These are phyloP conservation scores for Sphagnum magellanicum DNA, from an alignment of 228 moss, liverwort and hornwort genomes.

Conservation along the genomic window DNA sequence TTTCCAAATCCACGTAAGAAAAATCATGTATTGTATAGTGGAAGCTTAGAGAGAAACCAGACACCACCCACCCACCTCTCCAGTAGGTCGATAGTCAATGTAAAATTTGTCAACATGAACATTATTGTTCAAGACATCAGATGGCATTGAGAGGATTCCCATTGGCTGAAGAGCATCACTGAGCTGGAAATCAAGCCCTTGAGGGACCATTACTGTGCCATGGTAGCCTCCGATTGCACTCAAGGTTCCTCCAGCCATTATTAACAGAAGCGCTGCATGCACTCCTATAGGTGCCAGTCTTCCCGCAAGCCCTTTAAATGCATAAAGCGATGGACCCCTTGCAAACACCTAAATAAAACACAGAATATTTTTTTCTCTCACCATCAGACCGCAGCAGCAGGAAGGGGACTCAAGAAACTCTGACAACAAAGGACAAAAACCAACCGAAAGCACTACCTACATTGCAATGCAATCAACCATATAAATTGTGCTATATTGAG, in stretches of 20 bases:
- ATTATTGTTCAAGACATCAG: constrained; percentile 42
- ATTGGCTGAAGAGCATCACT: constrained; percentile 60
- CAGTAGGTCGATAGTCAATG: constrained; percentile 80
- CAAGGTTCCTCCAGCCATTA: constrained; percentile 78
- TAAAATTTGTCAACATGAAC: constrained; percentile 80
- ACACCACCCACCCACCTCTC: constrained; percentile 31
- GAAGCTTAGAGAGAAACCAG: background rate
- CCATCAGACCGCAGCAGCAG: no score
- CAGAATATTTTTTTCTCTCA: no score
- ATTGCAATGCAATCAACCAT: no score
- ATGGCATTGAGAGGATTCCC: constrained; percentile 51
- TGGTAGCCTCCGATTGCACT: constrained; percentile 77
- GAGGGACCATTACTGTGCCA: constrained; percentile 82
- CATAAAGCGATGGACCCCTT: constrained; percentile 65
- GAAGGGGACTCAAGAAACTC: no score
- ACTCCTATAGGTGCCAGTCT: constrained; percentile 94
- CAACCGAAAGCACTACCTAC: no score
- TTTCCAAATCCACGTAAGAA: no score
- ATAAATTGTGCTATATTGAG: no score
- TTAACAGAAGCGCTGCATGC: constrained; percentile 71
- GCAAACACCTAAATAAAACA: constrained; percentile 46
- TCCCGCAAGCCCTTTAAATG: constrained; percentile 88
- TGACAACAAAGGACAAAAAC: no score
- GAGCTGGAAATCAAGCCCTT: constrained; percentile 68
- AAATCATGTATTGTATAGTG: no score